A percentile compares a stretch with the other conserved stretches of the same genome.
Conservation (phyloP, 192 early-diverging fungal species). For the Linnemannia elongata region DNA sequence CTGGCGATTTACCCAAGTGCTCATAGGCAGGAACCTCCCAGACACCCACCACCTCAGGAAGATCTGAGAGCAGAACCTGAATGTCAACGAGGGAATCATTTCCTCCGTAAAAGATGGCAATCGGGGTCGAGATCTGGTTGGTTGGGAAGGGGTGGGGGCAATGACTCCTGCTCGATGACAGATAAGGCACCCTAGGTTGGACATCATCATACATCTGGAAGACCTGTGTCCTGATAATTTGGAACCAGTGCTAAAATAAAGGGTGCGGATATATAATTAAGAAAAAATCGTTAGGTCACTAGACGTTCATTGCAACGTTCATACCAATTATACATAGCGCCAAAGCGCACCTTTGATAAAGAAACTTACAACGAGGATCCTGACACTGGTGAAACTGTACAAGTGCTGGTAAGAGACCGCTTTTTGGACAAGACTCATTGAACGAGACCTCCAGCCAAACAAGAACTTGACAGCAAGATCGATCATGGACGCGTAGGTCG, state of each 20-base stretch:
- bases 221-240: slow-evolving; percentile 88
- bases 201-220: slow-evolving; percentile 97
- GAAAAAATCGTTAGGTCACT: too few species aligned
- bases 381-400: slow-evolving; percentile 91
- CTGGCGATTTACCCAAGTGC: slow-evolving; percentile 69
- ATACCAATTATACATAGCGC: not conserved
- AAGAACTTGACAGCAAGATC: slow-evolving; percentile 79
- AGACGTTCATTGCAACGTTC: not conserved
- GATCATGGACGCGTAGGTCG: slow-evolving; percentile 80
- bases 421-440: slow-evolving; percentile 81
- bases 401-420: slow-evolving; percentile 86
- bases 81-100: slow-evolving; percentile 88
- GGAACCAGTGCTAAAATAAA: slow-evolving; percentile 86
- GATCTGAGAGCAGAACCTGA: slow-evolving; percentile 63
- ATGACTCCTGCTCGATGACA: slow-evolving; percentile 66
- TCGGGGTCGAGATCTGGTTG: slow-evolving; percentile 83
- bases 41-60: slow-evolving; percentile 69
- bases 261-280: not conserved
- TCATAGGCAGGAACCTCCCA: slow-evolving; percentile 81
- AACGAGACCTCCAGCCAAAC: slow-evolving; percentile 86
- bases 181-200: slow-evolving; percentile 62
- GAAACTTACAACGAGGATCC: slow-evolving; percentile 80
- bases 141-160: slow-evolving; percentile 80
- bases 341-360: not conserved
- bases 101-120: slow-evolving; percentile 94